These are phyloP conservation scores for Apiosordaria backusii DNA, from an alignment of 495 filamentous ascomycete species.

Conservation along the genomic window DNA sequence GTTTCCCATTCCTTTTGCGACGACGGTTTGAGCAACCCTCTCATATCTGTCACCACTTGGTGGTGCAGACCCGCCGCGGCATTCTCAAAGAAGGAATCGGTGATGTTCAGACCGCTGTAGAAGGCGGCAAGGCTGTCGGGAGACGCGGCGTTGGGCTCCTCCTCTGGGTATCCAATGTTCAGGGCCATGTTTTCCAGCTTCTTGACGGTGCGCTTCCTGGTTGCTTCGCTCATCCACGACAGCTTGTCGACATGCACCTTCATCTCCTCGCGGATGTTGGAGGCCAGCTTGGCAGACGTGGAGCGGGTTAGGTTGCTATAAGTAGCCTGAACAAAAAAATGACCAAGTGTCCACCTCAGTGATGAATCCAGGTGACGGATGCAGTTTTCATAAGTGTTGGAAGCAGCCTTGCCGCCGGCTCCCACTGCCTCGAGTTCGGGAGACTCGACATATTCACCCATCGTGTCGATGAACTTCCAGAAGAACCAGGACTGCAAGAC, in stretches of 20 bases:
- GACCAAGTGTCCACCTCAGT: conserved; percentile 49
- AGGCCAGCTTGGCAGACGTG: conserved; percentile 65
- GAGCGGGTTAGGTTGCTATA: conserved; percentile 62
- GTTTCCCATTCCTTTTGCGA: conserved; percentile 61
- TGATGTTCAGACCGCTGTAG: conserved; percentile 55
- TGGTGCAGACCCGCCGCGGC: conserved; percentile 47
- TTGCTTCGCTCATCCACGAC: conserved; percentile 66
- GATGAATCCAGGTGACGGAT: conserved; percentile 48
- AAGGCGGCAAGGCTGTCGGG: conserved; percentile 54
- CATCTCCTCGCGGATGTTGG: conserved; percentile 65
- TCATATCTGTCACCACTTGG: conserved; percentile 45
- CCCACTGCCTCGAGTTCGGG: neutral
- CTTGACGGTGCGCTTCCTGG: conserved; percentile 57
- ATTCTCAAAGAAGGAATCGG: conserved; percentile 60
- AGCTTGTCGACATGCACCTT: conserved; percentile 52
- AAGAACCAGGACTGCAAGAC: neutral
- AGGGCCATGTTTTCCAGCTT: conserved; percentile 70
- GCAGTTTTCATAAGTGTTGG: conserved; percentile 46
- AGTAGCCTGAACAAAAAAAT: conserved; percentile 64
- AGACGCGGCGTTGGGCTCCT: conserved; percentile 55
- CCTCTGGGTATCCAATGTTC: conserved; percentile 65
- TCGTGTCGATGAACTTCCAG: neutral
- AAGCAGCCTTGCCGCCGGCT: conserved; percentile 43
- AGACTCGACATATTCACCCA: neutral
- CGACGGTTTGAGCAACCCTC: conserved; percentile 56